These are phyloP conservation scores for Lanmaoa pseudosensibilis DNA, from an alignment of 768 basidiomycete genomes.

Conservation along the genomic window DNA sequence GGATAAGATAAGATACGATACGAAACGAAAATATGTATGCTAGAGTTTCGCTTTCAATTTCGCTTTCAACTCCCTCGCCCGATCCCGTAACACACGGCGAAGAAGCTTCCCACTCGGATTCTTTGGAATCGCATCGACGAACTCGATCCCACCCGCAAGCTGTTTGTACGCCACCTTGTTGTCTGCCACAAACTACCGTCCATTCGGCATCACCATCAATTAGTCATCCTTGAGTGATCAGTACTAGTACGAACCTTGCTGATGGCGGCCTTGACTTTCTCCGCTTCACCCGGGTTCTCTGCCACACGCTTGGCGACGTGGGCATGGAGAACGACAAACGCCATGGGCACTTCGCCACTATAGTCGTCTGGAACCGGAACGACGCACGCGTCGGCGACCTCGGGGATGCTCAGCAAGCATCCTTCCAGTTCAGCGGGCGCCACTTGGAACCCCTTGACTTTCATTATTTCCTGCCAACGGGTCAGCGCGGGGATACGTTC, in stretches of 20 bases:
- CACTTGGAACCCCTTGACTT: constrained; percentile 72
- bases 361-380: constrained; percentile 68
- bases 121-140: constrained; percentile 55
- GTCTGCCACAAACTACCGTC: constrained; percentile 49
- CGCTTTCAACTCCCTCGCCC: constrained; percentile 36
- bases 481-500: constrained; percentile 3
- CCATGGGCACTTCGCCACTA: constrained; percentile 70
- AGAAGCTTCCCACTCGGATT: constrained; percentile 64
- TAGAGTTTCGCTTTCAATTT: constrained; percentile 28
- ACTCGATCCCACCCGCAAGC: constrained; percentile 58
- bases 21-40: not conserved
- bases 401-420: constrained; percentile 58
- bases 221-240: not conserved
- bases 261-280: constrained; percentile 46
- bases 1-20: constrained; percentile 7
- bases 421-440: constrained; percentile 74
- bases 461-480: constrained; percentile 55
- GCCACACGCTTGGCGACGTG: constrained; percentile 40
- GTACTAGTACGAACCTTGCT: constrained; percentile 39
- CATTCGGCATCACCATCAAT: not conserved
- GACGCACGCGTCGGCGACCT: constrained; percentile 62
- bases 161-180: constrained; percentile 60
- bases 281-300: constrained; percentile 28
- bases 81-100: constrained; percentile 52
- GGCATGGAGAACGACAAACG: constrained; percentile 56